phyloP scores from a whole-genome alignment of 1,139 yeast genomes.

The Blastobotrys malaysiensis region DNA sequence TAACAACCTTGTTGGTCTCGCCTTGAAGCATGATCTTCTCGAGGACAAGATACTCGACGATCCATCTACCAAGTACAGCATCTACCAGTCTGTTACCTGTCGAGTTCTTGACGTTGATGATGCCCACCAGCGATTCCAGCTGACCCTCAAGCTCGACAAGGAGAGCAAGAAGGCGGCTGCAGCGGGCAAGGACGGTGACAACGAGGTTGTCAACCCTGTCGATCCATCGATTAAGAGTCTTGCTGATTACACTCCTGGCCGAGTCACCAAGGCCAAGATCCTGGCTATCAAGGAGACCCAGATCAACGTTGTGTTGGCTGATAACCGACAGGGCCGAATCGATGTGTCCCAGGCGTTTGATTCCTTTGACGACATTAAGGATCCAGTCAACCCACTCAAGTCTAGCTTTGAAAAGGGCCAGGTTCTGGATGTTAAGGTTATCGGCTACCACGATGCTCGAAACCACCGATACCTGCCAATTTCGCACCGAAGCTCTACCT shows the following conservation, averaged over 20 bases:
- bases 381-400: conserved; percentile 54
- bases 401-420: conserved; percentile 53
- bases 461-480: conserved; percentile 66
- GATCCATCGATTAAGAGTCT: conserved; percentile 46
- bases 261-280: conserved; percentile 53
- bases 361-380: conserved; percentile 48
- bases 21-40: conserved; percentile 69
- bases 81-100: conserved; percentile 64
- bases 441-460: conserved; percentile 74
- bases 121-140: conserved; percentile 63
- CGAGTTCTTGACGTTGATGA: conserved; percentile 32
- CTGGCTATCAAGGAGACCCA: conserved; percentile 67
- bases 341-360: conserved; percentile 72
- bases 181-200: conserved; percentile 12
- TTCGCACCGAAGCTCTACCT: conserved; percentile 54
- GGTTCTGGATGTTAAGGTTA: conserved; percentile 54
- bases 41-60: conserved; percentile 48
- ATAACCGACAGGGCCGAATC: conserved; percentile 72
- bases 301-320: conserved; percentile 70
- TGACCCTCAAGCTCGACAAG: conserved; percentile 43
- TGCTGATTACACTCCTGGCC: conserved; percentile 57
- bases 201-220: conserved; percentile 49
- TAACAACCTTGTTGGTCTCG: conserved; percentile 75
- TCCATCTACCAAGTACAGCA: conserved; percentile 49
- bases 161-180: conserved; percentile 5